These are phyloP conservation scores for Inosperma sp. DNA, from an alignment of 768 basidiomycete genomes.

Conservation along the genomic window DNA sequence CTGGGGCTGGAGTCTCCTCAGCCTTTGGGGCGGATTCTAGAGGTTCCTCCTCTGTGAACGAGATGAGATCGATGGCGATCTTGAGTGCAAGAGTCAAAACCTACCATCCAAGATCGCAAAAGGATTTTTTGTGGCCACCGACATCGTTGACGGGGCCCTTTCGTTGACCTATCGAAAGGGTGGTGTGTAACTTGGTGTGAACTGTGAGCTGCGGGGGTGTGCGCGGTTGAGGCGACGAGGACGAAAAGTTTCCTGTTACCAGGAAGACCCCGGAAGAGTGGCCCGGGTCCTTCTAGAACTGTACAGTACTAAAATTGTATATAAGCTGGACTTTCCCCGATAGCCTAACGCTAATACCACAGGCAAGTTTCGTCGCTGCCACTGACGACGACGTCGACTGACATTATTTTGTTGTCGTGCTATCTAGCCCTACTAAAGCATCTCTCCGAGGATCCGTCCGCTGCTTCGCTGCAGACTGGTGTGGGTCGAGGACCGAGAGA, in stretches of 20 bases:
- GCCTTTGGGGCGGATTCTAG: constrained; percentile 36
- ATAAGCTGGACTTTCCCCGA: constrained; percentile 14
- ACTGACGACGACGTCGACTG: constrained; percentile 12
- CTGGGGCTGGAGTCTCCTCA: constrained; percentile 33
- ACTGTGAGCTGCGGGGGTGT: constrained; percentile 13
- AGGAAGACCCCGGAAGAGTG: constrained; percentile 11
- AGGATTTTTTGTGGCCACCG: constrained; percentile 86
- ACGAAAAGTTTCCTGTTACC: background rate
- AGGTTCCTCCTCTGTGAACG: constrained; percentile 41
- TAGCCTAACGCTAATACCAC: constrained; percentile 47
- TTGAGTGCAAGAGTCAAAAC: constrained; percentile 24
- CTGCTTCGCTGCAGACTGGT: constrained; percentile 52
- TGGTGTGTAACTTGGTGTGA: constrained; percentile 12
- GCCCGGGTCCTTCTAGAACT: constrained; percentile 44
- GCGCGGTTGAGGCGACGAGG: constrained; percentile 9
- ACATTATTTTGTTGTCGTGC: constrained; percentile 9
- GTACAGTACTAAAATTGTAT: constrained; percentile 38
- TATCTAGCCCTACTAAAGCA: constrained; percentile 72
- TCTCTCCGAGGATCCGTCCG: constrained; percentile 81
- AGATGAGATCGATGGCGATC: constrained; percentile 16
- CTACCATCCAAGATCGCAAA: constrained; percentile 79
- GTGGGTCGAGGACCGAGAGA: constrained; percentile 84
- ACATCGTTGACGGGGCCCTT: constrained; percentile 75
- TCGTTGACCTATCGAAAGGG: constrained; percentile 32
- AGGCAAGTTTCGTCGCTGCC: constrained; percentile 48